phyloP scores from a whole-genome alignment of 768 basidiomycete species.

The Leccinum broughii region DNA sequence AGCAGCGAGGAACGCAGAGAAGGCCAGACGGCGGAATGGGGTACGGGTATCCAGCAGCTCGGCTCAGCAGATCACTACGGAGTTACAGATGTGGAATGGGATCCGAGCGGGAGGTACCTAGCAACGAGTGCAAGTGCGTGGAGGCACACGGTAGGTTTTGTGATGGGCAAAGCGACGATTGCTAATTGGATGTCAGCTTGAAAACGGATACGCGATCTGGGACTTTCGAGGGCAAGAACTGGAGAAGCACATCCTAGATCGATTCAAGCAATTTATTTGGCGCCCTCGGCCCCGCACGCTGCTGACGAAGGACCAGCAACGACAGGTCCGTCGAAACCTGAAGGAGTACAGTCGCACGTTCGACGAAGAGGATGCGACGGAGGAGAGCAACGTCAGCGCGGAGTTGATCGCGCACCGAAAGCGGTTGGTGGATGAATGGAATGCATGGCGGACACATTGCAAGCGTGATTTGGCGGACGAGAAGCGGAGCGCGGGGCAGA shows the following conservation, averaged over 20 bases:
- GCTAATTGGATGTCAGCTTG: constrained; percentile 57
- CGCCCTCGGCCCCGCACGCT: constrained; percentile 91
- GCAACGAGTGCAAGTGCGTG: constrained; percentile 93
- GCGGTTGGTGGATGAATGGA: constrained; percentile 97
- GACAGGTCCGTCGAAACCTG: constrained; percentile 82
- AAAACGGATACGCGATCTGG: constrained; percentile 96
- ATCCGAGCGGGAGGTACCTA: constrained; percentile 91
- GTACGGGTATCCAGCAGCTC: constrained; percentile 80
- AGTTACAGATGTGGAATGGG: constrained; percentile 98
- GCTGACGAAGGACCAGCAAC: constrained; percentile 85
- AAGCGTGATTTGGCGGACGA: constrained; percentile 66
- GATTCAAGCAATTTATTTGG: constrained; percentile 99
- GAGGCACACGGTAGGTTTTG: constrained; percentile 78
- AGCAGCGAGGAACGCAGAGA: constrained; percentile 56
- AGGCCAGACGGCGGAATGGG: constrained; percentile 67
- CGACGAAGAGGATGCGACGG: constrained; percentile 95
- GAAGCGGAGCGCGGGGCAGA: constrained; percentile 41
- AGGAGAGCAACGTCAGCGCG: constrained; percentile 92
- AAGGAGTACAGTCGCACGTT: constrained; percentile 89
- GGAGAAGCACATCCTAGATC: constrained; percentile 84
- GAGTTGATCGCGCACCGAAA: constrained; percentile 89
- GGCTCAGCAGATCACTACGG: constrained; percentile 93
- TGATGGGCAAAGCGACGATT: constrained; percentile 1
- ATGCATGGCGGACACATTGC: constrained; percentile 86
- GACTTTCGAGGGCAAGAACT: constrained; percentile 97